phyloP scores from a whole-genome alignment of 1,284 basidiomycete genomes.

The Boletus austroedulis region DNA sequence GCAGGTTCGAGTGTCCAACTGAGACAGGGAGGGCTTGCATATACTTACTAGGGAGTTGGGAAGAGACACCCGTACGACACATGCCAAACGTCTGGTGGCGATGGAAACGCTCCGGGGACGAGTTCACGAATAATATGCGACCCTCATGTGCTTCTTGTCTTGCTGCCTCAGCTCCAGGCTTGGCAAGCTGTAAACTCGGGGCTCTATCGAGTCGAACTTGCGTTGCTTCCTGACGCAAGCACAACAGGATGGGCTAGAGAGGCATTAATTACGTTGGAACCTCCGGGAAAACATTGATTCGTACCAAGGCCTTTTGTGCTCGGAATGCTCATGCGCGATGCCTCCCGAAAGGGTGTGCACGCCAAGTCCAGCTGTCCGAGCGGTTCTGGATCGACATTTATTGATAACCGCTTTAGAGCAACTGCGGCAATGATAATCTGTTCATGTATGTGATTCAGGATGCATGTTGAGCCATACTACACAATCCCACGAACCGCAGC shows the following conservation, averaged over 20 bases:
- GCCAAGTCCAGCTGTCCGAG: constrained; percentile 43
- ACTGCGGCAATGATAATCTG: constrained; percentile 47
- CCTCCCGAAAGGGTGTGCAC: constrained; percentile 41
- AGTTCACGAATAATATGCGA: background rate
- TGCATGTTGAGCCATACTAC: background rate
- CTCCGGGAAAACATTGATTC: background rate
- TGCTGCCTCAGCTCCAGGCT: background rate
- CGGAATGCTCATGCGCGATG: constrained; percentile 42
- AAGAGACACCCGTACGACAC: background rate
- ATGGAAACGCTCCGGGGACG: background rate
- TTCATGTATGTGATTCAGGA: constrained; percentile 3
- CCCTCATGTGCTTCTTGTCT: constrained; percentile 15
- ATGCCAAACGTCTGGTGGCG: background rate
- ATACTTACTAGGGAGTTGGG: background rate
- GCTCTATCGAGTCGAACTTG: background rate
- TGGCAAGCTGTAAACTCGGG: background rate
- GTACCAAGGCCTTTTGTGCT: constrained; percentile 27
- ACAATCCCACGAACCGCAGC: constrained; percentile 29
- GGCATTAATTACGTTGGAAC: background rate
- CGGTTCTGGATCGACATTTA: constrained; percentile 42
- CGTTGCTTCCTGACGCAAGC: constrained; percentile 6
- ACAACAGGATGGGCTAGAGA: constrained; percentile 10
- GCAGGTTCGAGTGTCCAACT: background rate
- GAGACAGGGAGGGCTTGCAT: background rate
- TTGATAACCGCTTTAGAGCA: constrained; percentile 40